Conservation (phyloP, 306 rosid genomes). For the Myrica gale region DNA sequence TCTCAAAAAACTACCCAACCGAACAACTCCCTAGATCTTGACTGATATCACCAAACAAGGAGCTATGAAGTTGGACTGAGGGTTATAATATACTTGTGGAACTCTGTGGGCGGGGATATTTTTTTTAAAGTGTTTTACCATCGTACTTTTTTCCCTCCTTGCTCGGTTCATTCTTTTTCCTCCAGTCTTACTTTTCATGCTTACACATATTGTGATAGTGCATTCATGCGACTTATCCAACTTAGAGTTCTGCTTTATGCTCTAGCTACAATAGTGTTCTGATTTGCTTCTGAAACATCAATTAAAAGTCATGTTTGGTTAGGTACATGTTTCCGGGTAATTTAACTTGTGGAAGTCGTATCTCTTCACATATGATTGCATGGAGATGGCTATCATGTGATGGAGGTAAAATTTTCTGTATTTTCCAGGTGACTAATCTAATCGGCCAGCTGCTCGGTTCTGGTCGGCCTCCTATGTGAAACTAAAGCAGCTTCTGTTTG, state of each 20-base stretch:
- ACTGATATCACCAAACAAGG: neutral
- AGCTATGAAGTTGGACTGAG: neutral
- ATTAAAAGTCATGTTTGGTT: too few relatives aligned
- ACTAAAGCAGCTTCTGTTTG: slow-evolving; percentile 7
- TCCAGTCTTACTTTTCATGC: neutral
- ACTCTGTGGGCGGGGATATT: neutral
- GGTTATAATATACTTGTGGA: neutral
- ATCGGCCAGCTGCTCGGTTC: slow-evolving; percentile 82
- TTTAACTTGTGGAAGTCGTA: neutral
- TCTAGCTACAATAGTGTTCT: too few relatives aligned
- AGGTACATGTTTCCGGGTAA: too few relatives aligned
- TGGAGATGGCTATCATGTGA: neutral
- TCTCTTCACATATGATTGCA: neutral
- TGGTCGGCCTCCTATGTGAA: slow-evolving; percentile 68
- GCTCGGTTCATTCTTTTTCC: too few relatives aligned
- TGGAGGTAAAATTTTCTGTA: slow-evolving; percentile 14
- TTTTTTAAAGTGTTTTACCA: neutral
- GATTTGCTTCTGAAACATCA: too few relatives aligned
- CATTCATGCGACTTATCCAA: too few relatives aligned
- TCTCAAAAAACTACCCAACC: too few relatives aligned
- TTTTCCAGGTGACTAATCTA: slow-evolving; percentile 74
- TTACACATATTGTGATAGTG: too few relatives aligned
- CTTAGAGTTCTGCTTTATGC: too few relatives aligned
- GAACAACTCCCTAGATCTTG: too few relatives aligned
- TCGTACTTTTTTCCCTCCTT: neutral